phyloP scores from a whole-genome alignment of 345 rosid species.

The Corchorus capsularis region DNA sequence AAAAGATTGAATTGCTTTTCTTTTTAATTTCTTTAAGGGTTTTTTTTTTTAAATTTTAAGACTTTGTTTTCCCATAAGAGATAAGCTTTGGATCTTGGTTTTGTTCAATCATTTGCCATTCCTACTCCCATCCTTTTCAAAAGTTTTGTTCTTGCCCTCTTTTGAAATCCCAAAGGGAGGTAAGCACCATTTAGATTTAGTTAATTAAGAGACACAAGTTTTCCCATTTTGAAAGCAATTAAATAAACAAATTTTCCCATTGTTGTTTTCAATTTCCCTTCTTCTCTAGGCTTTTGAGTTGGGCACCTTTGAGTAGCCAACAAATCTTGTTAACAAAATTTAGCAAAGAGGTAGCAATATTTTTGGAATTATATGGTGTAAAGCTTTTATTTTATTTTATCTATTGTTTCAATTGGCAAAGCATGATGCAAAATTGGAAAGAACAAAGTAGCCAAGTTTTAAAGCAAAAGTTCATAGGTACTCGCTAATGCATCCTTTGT shows the following conservation, averaged over 20 bases:
- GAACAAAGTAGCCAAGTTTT: background rate
- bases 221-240: background rate
- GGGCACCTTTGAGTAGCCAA: background rate
- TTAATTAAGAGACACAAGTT: background rate
- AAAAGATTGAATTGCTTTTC: slow-evolving; percentile 32
- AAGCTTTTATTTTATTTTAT: background rate
- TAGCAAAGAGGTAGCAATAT: background rate
- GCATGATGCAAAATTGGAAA: background rate
- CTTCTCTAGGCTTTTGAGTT: background rate
- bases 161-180: slow-evolving; percentile 9
- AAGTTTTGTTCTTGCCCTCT: slow-evolving; percentile 15
- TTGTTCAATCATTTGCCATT: slow-evolving; percentile 23
- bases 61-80: slow-evolving; percentile 20
- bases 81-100: slow-evolving; percentile 36
- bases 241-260: background rate
- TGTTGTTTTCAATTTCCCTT: background rate
- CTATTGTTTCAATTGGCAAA: background rate
- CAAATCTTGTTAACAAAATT: background rate
- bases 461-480: background rate
- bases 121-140: slow-evolving; percentile 35
- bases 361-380: background rate
- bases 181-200: background rate
- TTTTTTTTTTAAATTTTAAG: background rate
- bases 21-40: background rate
- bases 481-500: background rate